Base-by-base conservation (phyloP, 2,329 filamentous ascomycete species). In the Sarocladiaceae sp. region DNA sequence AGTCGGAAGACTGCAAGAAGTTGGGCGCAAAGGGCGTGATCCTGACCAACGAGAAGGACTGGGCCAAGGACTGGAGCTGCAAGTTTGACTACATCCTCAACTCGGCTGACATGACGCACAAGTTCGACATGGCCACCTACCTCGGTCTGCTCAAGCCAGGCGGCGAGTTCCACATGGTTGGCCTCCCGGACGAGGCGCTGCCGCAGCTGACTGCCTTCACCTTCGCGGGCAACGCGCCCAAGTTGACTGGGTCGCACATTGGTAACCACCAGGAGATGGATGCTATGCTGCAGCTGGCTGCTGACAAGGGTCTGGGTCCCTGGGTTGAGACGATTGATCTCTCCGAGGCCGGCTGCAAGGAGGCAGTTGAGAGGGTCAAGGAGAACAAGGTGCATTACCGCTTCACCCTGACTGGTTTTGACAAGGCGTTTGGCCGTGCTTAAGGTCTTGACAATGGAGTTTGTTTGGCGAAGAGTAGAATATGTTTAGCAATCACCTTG, bases 301-400 rank as follows among this genome's bases (percentile, higher is more conserved):
- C 69, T 0, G 69, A 78, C 33, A 75, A 78, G 58, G 67, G 68
- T 1, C 60, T 82, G 6, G 65, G 66, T 55, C 69, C 76, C 0
- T 78, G 73, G 72, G 72, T 83, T 16, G 69, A 83, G 58, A 69
- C 76, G 20, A 68, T 86, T n/a, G 69, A 78, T 20, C 78, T 88
- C 42, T 77, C 75, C 6, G 82, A 81, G 57, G 71, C 79, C 51
- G 82, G 80, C 0, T 82, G 83, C 57, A 80, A 80, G 61, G 73
- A 88, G 66, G 85, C 80, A 0, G 76, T 88, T 15, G 73, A 81
- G 59, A 73, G 81, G 51, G 76, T 90, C 42, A 78, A 83, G 57
- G 78, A 78, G 50, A 84, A 84, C 53, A 77, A 86, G 59, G 82
- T 89, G 12, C 73, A 74, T 26, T 91, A 87, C 59, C 72, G 86